These are phyloP conservation scores for Sabuloglossum arenarium DNA, from an alignment of 495 filamentous ascomycete genomes.

Conservation along the genomic window DNA sequence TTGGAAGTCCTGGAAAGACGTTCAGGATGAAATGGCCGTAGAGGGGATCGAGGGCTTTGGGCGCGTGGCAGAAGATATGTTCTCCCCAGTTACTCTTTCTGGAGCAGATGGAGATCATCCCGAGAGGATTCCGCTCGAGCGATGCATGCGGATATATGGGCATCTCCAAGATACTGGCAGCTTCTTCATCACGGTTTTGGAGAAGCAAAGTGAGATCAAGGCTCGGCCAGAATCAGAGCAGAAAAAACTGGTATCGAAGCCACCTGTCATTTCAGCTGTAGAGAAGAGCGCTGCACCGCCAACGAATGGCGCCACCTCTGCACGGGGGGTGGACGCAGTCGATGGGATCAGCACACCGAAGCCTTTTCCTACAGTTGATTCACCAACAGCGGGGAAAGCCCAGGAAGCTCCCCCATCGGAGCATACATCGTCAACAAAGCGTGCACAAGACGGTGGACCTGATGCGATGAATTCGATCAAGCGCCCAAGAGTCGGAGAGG, in stretches of 20 bases:
- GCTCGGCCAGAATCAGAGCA: constrained; percentile 52
- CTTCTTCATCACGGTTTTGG: constrained; percentile 90
- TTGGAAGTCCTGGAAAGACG: constrained; percentile 58
- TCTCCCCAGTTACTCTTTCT: constrained; percentile 32
- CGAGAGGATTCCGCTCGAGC: constrained; percentile 48
- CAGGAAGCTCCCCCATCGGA: not conserved
- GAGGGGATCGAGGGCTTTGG: constrained; percentile 34
- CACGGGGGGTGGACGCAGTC: not conserved
- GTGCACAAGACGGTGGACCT: not conserved
- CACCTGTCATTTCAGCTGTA: not conserved
- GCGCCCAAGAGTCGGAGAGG: not conserved
- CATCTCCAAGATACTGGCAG: constrained; percentile 90
- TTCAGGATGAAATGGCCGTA: constrained; percentile 38
- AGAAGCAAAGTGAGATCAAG: constrained; percentile 76
- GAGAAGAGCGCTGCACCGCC: not conserved
- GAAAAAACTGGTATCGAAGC: constrained; percentile 22
- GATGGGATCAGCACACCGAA: not conserved
- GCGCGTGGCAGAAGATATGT: constrained; percentile 60
- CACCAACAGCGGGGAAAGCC: not conserved
- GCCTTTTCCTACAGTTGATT: not conserved
- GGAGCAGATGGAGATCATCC: constrained; percentile 24
- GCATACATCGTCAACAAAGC: not conserved
- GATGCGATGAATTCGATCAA: not conserved
- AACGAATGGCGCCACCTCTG: too few relatives aligned
- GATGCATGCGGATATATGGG: constrained; percentile 82